Conservation (phyloP, 148 eudicot species). For the Cornus suecica region DNA sequence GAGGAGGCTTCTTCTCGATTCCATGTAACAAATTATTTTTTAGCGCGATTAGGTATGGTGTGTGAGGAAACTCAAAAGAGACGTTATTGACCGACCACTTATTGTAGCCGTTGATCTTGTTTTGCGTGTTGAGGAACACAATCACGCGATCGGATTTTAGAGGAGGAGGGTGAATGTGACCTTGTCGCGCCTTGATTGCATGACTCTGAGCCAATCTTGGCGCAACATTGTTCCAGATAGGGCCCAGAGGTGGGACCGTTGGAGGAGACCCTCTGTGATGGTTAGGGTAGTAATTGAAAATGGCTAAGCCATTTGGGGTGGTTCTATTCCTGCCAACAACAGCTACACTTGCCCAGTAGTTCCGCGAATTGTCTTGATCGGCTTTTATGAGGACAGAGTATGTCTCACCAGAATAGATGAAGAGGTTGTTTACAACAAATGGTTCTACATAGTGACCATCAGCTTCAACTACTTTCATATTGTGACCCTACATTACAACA, state of each 20-base stretch:
- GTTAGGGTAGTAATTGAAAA: conserved; percentile 73
- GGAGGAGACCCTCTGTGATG: conserved; percentile 40
- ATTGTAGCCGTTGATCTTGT: conserved; percentile 33
- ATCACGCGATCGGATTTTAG: conserved; percentile 45
- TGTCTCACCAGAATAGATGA: conserved; percentile 85
- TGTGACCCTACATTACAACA: conserved; percentile 48
- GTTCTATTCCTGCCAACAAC: conserved; percentile 52
- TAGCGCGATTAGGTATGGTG: conserved; percentile 68
- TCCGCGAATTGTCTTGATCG: conserved; percentile 61
- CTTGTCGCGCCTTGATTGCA: conserved; percentile 49
- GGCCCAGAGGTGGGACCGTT: conserved; percentile 55
- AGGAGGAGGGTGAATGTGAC: conserved; percentile 53
- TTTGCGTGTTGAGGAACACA: conserved; percentile 78
- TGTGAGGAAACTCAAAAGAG: conserved; percentile 59
- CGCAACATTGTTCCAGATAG: conserved; percentile 53
- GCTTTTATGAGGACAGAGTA: conserved; percentile 75
- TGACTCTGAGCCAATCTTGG: conserved; percentile 50
- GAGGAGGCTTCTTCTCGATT: conserved; percentile 57
- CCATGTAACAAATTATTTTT: conserved; percentile 42
- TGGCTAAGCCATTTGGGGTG: conserved; percentile 65
- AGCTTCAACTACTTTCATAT: conserved; percentile 80
- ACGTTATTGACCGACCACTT: conserved; percentile 76
- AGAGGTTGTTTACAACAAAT: conserved; percentile 60
- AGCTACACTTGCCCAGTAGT: conserved; percentile 63
- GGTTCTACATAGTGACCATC: conserved; percentile 81